Evolutionary conservation across 2,329 filamentous ascomycete species (phyloP), one percentile per base, ranked within the genome.

Genomic region (Sporothrix curviconia): DNA sequence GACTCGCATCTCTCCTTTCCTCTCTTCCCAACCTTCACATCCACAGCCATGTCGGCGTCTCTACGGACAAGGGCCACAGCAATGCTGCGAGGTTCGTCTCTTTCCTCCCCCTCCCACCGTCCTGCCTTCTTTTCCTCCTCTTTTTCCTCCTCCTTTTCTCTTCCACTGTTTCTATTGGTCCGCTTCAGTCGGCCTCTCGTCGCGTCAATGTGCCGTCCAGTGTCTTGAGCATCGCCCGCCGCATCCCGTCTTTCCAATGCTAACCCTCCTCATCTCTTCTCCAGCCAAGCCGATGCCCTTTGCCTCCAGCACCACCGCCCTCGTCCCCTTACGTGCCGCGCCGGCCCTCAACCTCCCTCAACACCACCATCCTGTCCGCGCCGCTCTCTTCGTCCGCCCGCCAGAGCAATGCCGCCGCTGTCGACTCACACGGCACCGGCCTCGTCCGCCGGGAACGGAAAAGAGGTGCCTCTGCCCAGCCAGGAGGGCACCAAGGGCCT

Each of bases 401-500:
- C 67, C 86, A 82, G 64, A 76, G 83, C 68, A 86, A 87, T 61
- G 79, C 78, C 54, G 75, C 78, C 61, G 67, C 81, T 57, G 73
- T 79, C 55, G 64, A 68, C 53, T 64, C 65, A 61, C 75, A 80
- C 65, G 49, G 76, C 59, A 66, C 65, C 70, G 70, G 80, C 74
- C 65, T 84, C 69, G 70, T 79, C 74, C 69, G 77, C 74, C 69
- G 76, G 73, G 64, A 76, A 66, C 82, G 84, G 66, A 82, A n/a
- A 81, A 70, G 87, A 92, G 74, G 88, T 94, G 58, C 85, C 83
- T 62, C 78, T 94, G 60, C 77, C 87, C 63, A 92, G 87, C 72
- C 85, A 95, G 75, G 86, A 90, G 73, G 79, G 79, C 63, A 89
- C 86, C 73, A 90, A 92, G 78, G 85, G 88, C 66, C 83, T 83